Percentiles rank a stretch among this genome's conserved stretches.
These are phyloP conservation scores for Niebla homalea DNA, from an alignment of 495 filamentous ascomycete species.

Conservation along the genomic window DNA sequence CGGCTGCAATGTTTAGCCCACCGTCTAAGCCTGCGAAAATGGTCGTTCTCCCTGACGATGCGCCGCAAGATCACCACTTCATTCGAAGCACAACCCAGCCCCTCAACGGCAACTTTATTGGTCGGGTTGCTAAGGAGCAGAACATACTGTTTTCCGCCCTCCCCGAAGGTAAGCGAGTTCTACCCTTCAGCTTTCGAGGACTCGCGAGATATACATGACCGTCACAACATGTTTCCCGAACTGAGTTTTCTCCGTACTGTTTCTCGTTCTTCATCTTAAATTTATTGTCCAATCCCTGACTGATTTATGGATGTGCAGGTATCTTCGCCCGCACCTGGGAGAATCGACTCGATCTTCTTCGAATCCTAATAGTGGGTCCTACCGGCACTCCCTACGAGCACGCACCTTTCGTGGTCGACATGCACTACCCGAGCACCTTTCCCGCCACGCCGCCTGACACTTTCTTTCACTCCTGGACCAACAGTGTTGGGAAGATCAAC, in stretches of 20 bases:
- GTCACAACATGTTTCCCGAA: too few species aligned
- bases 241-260: too few species aligned
- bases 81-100: conserved; percentile 5
- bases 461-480: conserved; percentile 47
- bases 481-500: conserved; percentile 39
- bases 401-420: conserved; percentile 47
- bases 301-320: too few species aligned
- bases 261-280: too few species aligned
- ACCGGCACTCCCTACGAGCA: conserved; percentile 47
- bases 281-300: too few species aligned
- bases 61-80: conserved; percentile 39
- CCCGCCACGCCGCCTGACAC: conserved; percentile 34
- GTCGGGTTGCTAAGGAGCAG: conserved; percentile 42
- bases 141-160: conserved; percentile 41
- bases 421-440: conserved; percentile 34
- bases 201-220: too few species aligned
- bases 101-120: conserved; percentile 20
- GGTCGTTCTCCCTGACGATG: conserved; percentile 27
- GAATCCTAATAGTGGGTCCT: conserved; percentile 46
- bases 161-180: conserved; percentile 24
- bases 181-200: too few species aligned
- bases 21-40: too few species aligned
- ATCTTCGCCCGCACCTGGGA: conserved; percentile 50
- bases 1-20: too few species aligned
- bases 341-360: conserved; percentile 40